Base-by-base conservation (phyloP, 1,284 basidiomycete genomes). In the Peniophora sp. region DNA sequence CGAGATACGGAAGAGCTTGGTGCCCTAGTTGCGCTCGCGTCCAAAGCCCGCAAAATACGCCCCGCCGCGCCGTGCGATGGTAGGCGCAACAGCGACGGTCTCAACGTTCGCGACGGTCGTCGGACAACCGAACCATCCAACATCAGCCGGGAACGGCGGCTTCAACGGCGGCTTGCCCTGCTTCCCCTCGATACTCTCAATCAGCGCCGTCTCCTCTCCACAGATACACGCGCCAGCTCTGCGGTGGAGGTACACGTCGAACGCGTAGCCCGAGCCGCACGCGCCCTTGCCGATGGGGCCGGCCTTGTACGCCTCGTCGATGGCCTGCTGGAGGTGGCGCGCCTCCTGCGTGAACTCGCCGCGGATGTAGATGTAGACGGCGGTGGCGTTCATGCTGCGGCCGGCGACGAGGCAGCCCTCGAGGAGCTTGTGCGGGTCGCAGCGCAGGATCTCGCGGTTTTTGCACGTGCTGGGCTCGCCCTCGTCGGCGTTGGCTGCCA, bases 401-500 rank as follows among this genome's bases (percentile, higher is more conserved):
- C 96, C 96, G 46, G 96, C 96, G 53, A 99, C 88, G 48, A 99
- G 82, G 68, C 97, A 99, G 27, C 96, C 96, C 69, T 99, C 97
- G 61, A 99, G 79, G 53, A 99, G 87, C 68, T 98, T 99, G 76
- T 98, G 96, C 2, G 96, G 96, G 70, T 98, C 96, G 32, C 95
- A 95, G 52, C 97, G 90, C 66, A 98, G 79, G 63, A 98, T 98
- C 71, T 99, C 96, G 47, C 96, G 88, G 70, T 98, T 97, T 72
- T 98, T 99, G 81, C 96, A 98, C 2, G 97, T 99, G 27, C 96
- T 96, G 1, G 96, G 97, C 71, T 99, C 96, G 54, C 96, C 96
- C 72, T 99, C 96, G 64, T 98, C 96, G 41, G 96, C 96, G 68
- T 99, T 98, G 64, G 99, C 91, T 54, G 98, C 96, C 15, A 98